These are phyloP conservation scores for Solanum habrochaites DNA, from an alignment of 257 asterid genomes.

Conservation along the genomic window DNA sequence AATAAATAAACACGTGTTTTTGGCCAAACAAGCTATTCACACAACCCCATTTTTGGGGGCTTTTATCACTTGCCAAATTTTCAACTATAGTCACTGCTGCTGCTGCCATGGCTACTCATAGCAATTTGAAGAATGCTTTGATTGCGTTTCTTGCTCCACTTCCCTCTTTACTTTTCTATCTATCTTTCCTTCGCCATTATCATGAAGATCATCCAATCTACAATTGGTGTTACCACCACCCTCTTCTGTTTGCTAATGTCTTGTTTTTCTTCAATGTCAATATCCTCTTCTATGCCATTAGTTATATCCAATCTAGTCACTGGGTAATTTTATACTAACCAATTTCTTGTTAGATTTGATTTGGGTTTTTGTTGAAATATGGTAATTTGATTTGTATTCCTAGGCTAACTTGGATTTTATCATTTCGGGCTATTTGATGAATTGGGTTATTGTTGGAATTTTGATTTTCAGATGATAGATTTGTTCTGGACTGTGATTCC, in stretches of 20 bases:
- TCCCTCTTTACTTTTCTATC: slow-evolving; percentile 68
- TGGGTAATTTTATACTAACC: slow-evolving; percentile 38
- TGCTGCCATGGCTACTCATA: background rate
- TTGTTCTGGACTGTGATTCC: slow-evolving; percentile 90
- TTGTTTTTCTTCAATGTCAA: slow-evolving; percentile 81
- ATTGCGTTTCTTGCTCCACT: slow-evolving; percentile 59
- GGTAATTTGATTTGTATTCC: background rate
- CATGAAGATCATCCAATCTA: slow-evolving; percentile 26
- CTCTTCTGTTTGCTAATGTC: slow-evolving; percentile 50
- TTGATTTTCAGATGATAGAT: slow-evolving; percentile 69
- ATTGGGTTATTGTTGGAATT: background rate
- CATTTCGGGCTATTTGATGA: background rate
- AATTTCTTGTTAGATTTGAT: background rate
- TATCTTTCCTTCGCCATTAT: slow-evolving; percentile 53
- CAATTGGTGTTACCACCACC: slow-evolving; percentile 70
- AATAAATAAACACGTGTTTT: background rate
- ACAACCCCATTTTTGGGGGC: background rate
- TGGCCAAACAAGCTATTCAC: background rate
- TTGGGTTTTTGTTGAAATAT: background rate
- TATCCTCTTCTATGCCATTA: slow-evolving; percentile 68
- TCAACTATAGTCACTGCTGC: background rate
- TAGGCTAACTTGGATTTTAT: background rate
- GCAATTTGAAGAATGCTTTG: slow-evolving; percentile 42
- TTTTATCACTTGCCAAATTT: background rate
- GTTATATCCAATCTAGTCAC: slow-evolving; percentile 67